phyloP scores from a whole-genome alignment of 371 early-diverging fungal genomes.

The Entomophthora muscae region DNA sequence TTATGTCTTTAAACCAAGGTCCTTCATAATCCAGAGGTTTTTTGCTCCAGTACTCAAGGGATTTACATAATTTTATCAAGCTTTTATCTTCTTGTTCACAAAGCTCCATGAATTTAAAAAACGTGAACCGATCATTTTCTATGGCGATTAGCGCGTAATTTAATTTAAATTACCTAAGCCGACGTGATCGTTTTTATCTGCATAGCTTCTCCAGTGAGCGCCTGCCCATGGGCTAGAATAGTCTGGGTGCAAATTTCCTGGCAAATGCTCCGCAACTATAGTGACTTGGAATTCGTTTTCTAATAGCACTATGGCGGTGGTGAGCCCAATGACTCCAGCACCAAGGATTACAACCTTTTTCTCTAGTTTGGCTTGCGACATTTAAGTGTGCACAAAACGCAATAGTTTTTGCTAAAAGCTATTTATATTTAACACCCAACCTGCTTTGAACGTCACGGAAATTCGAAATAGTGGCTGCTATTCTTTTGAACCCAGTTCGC shows the following conservation, averaged over 20 bases:
- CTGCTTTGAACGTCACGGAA: too few species aligned
- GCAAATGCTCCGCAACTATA: slow-evolving; percentile 33
- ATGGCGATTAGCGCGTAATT: not conserved
- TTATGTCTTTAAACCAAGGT: slow-evolving; percentile 30
- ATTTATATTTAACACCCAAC: too few species aligned
- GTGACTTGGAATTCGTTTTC: slow-evolving; percentile 29
- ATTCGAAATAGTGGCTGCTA: too few species aligned
- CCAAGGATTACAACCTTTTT: slow-evolving; percentile 34
- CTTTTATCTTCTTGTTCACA: slow-evolving; percentile 18
- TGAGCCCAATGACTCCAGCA: slow-evolving; percentile 57
- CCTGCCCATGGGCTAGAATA: slow-evolving; percentile 64
- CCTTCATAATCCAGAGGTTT: slow-evolving; percentile 18
- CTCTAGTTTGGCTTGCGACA: not conserved
- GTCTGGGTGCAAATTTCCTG: slow-evolving; percentile 26
- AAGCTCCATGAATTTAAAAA: slow-evolving; percentile 20
- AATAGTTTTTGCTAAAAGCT: too few species aligned
- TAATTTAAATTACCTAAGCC: not conserved
- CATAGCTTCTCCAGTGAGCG: slow-evolving; percentile 49
- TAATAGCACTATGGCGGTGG: slow-evolving; percentile 32
- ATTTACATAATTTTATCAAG: slow-evolving; percentile 23
- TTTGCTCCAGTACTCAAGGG: slow-evolving; percentile 25
- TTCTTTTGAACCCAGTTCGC: too few species aligned
- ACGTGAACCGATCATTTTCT: slow-evolving; percentile 28
- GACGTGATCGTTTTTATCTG: slow-evolving; percentile 23
- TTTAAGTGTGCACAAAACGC: too few species aligned